Percentiles rank a stretch among this genome's conserved stretches.
These are phyloP conservation scores for Hypsizygus ulmarius DNA, from an alignment of 1,284 basidiomycete species.

Conservation along the genomic window DNA sequence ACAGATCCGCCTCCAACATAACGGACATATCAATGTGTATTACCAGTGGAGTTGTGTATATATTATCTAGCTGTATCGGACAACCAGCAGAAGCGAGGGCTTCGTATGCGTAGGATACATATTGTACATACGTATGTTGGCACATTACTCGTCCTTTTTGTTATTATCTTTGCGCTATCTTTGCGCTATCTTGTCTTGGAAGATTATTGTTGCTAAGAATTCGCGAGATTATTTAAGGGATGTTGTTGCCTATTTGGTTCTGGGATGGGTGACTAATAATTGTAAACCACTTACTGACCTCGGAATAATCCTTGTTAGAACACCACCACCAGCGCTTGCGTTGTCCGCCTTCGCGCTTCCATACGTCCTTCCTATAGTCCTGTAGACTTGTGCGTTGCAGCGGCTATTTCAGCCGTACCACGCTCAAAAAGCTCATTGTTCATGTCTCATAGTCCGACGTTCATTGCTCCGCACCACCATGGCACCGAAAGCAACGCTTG, in stretches of 20 bases:
- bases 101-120: not conserved
- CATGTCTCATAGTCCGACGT: constrained; percentile 15
- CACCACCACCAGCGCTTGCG: constrained; percentile 2
- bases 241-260: constrained; percentile 12
- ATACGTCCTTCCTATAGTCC: constrained; percentile 1
- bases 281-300: not conserved
- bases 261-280: not conserved
- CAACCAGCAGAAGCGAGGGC: constrained; percentile 7
- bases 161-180: too few relatives aligned
- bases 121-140: constrained; percentile 3
- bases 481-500: constrained; percentile 39
- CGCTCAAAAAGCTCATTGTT: constrained; percentile 11
- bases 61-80: constrained; percentile 3
- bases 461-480: constrained; percentile 23
- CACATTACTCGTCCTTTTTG: too few relatives aligned
- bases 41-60: constrained; percentile 2
- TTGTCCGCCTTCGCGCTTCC: not conserved
- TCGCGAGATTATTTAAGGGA: not conserved
- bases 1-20: constrained; percentile 26
- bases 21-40: constrained; percentile 16
- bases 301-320: not conserved
- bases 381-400: constrained; percentile 18
- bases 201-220: not conserved
- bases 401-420: constrained; percentile 14
- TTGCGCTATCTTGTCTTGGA: constrained; percentile 3